These are phyloP conservation scores for Linum trigynum DNA, from an alignment of 345 rosid genomes.

Conservation along the genomic window DNA sequence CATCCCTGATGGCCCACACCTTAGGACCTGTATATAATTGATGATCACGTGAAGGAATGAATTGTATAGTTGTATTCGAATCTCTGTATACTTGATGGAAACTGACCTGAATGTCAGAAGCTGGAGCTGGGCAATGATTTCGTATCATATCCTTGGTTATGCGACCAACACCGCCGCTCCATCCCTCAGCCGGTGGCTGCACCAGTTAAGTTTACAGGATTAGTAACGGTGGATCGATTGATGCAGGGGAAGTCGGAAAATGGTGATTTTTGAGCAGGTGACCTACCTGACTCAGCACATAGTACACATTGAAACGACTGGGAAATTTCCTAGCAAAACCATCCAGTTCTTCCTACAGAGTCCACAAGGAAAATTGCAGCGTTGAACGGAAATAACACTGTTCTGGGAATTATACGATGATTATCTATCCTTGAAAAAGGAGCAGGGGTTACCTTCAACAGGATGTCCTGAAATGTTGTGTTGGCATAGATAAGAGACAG, in stretches of 20 bases:
- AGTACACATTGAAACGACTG: conserved; percentile 9
- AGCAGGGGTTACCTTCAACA: conserved; percentile 8
- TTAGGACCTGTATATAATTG: conserved; percentile 13
- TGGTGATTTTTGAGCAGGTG: neutral
- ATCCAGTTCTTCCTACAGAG: conserved; percentile 14
- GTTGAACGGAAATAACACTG: no score
- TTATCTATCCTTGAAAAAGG: no score
- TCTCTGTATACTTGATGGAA: neutral
- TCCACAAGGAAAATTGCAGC: neutral
- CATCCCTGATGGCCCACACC: conserved; percentile 21
- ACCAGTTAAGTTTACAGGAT: neutral
- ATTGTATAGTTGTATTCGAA: no score
- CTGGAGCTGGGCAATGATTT: conserved; percentile 15
- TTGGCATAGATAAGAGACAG: conserved; percentile 17
- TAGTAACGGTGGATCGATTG: neutral
- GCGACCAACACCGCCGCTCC: conserved; percentile 17
- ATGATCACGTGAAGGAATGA: neutral
- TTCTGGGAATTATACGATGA: no score
- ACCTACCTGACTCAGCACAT: conserved; percentile 10
- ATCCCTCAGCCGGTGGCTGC: conserved; percentile 13
- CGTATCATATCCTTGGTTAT: conserved; percentile 10
- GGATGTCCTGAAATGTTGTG: conserved; percentile 14
- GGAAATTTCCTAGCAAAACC: conserved; percentile 13
- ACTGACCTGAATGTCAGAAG: conserved; percentile 12
- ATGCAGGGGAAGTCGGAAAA: neutral